Evolutionary conservation across 2,329 filamentous ascomycete genomes (phyloP).

Genomic region (Beauveria sp.): DNA sequence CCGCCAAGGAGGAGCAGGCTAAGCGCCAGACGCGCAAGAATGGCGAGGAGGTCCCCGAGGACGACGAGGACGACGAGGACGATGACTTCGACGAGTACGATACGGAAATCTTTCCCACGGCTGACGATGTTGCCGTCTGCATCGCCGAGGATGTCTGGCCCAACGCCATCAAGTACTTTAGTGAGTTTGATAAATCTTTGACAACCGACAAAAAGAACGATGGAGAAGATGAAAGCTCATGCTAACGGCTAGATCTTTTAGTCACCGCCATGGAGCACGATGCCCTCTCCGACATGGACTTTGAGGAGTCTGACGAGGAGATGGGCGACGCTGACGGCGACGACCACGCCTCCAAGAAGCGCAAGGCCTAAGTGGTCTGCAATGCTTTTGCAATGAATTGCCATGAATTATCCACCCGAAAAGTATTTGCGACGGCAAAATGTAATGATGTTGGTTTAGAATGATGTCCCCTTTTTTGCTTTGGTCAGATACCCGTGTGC

Average conservation of each 20-base stretch:
- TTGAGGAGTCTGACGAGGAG: constrained; percentile 44
- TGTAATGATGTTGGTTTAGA: constrained; percentile 2
- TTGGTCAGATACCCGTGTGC: constrained; percentile 11
- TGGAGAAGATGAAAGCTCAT: neutral
- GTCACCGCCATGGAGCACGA: constrained; percentile 57
- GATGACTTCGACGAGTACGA: constrained; percentile 56
- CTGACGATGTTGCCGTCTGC: constrained; percentile 71
- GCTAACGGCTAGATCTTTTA: constrained; percentile 13
- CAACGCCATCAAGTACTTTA: constrained; percentile 82
- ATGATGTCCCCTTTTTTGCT: neutral
- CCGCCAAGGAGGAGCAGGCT: constrained; percentile 52
- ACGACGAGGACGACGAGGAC: constrained; percentile 50
- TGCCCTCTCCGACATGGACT: constrained; percentile 59
- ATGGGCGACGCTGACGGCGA: constrained; percentile 29
- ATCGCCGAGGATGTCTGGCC: constrained; percentile 87
- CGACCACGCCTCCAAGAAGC: constrained; percentile 33
- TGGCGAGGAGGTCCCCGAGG: constrained; percentile 42
- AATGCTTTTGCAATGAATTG: neutral
- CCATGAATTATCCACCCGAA: neutral
- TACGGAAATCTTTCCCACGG: constrained; percentile 80
- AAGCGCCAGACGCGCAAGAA: constrained; percentile 40
- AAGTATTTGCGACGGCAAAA: neutral
- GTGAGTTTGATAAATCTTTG: constrained; percentile 44
- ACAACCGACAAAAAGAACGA: neutral
- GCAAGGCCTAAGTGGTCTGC: constrained; percentile 26